phyloP scores from a whole-genome alignment of 306 rosid species.

The Rosa lucieae region DNA sequence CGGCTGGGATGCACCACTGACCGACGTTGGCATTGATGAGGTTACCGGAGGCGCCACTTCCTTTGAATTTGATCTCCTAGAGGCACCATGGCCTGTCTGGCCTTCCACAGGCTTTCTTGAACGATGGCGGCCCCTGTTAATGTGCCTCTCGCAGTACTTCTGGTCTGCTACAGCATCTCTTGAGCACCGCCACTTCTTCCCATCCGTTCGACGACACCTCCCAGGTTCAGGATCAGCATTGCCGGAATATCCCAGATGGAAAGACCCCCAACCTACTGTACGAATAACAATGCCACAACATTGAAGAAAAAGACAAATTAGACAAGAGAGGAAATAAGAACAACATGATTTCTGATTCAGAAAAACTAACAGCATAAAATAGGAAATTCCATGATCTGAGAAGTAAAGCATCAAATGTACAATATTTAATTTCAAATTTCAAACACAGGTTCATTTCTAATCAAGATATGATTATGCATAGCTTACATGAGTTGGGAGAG shows the following conservation, averaged over 20 bases:
- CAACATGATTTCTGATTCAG: constrained; percentile 14
- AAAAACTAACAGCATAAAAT: constrained; percentile 6
- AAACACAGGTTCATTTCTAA: background rate
- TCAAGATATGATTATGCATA: background rate
- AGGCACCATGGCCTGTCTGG: constrained; percentile 52
- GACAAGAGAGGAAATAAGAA: constrained; percentile 14
- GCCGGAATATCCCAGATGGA: constrained; percentile 48
- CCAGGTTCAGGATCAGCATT: constrained; percentile 57
- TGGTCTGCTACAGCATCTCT: constrained; percentile 60
- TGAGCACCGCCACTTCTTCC: constrained; percentile 68
- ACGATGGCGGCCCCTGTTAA: constrained; percentile 69
- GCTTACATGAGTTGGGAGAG: constrained; percentile 42
- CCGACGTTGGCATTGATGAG: constrained; percentile 26
- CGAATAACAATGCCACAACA: background rate
- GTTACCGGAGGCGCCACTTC: constrained; percentile 22
- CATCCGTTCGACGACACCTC: constrained; percentile 64
- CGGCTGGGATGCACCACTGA: constrained; percentile 31
- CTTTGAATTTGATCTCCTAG: constrained; percentile 36
- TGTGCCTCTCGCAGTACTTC: constrained; percentile 61
- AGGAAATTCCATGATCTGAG: background rate
- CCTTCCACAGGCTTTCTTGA: constrained; percentile 79
- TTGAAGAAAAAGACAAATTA: constrained; percentile 6
- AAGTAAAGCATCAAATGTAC: background rate
- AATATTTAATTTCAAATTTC: background rate
- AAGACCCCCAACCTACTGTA: constrained; percentile 51